These are phyloP conservation scores for Candida koratica DNA, from an alignment of 805 yeast genomes.

Conservation along the genomic window DNA sequence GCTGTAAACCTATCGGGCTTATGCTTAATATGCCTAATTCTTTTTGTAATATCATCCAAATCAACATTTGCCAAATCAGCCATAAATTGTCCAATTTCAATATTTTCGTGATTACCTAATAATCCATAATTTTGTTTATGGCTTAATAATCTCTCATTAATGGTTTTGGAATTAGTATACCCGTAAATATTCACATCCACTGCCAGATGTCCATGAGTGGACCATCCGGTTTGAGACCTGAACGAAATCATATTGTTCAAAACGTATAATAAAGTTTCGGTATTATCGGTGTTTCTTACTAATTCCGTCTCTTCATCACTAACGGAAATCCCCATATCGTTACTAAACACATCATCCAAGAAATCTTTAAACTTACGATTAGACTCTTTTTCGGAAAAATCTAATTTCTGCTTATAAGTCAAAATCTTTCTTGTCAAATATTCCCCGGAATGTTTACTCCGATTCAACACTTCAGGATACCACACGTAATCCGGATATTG, in stretches of 20 bases:
- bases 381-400: constrained; percentile 11
- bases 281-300: constrained; percentile 19
- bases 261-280: constrained; percentile 44
- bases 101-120: constrained; percentile 83
- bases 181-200: constrained; percentile 94
- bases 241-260: constrained; percentile 68
- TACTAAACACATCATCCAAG: constrained; percentile 50
- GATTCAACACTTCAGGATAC: constrained; percentile 69
- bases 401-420: constrained; percentile 6
- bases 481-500: constrained; percentile 81
- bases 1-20: constrained; percentile 8
- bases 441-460: constrained; percentile 76
- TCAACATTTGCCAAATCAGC: constrained; percentile 48
- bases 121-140: constrained; percentile 37
- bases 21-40: constrained; percentile 49
- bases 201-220: constrained; percentile 94
- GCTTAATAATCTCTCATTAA: constrained; percentile 34
- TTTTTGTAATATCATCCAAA: constrained; percentile 45
- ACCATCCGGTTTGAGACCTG: constrained; percentile 94
- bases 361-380: constrained; percentile 35
- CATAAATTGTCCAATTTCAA: constrained; percentile 76
- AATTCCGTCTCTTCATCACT: constrained; percentile 48
- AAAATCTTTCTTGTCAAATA: constrained; percentile 47
- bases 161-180: constrained; percentile 52
- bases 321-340: constrained; percentile 65